Base-by-base conservation (phyloP, 306 rosid genomes). In the Dalbergia cultrata region DNA sequence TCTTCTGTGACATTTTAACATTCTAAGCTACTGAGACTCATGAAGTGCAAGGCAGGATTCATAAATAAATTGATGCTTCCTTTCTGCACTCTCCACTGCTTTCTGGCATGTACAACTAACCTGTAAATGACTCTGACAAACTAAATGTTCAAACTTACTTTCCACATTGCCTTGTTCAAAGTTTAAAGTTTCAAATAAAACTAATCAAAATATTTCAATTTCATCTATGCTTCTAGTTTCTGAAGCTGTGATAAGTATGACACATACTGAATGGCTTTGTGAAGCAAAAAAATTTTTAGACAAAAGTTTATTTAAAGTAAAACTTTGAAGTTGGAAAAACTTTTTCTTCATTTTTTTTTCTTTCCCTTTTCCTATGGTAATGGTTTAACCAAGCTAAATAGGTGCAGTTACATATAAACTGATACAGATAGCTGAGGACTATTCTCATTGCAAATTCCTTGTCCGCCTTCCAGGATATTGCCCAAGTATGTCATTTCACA, bases 381-480 rank as follows among this genome's bases (percentile, higher is more conserved):
- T 49, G 4, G 19, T 68, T 64, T 59, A 68, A 64, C 75, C 26
- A 54, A 83, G 79, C 66, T 72, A 75, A 80, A 61, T 45, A 50
- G 9, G 58, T 66, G 52, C 34, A 31, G 12, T 76, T 67, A 66
- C 34, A 76, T 76, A 80, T 69, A 59, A 44, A 44, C 37, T 76
- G 64, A 76, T 77, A 79, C 83, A 93, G 99, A 95, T 91, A 61
- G 98, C 98, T 14, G 99, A 93, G 85, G 99, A 93, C 88, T 95
- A 95, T 89, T 95, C 99, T 35, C 96, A 93, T 76, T 91, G 97
- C 6, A 95, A 93, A 72, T 95, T 93, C 90, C 89, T 95, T 70
- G 91, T 95, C 85, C 99, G 97, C 81, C 96, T 95, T 60, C 99
- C 99, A 9, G 98, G 99, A 78, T 95, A 95, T 83, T 93, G 99